Evolutionary conservation across 2,329 filamentous ascomycete species (phyloP).

Genomic region (Sporothrix variecibatus): DNA sequence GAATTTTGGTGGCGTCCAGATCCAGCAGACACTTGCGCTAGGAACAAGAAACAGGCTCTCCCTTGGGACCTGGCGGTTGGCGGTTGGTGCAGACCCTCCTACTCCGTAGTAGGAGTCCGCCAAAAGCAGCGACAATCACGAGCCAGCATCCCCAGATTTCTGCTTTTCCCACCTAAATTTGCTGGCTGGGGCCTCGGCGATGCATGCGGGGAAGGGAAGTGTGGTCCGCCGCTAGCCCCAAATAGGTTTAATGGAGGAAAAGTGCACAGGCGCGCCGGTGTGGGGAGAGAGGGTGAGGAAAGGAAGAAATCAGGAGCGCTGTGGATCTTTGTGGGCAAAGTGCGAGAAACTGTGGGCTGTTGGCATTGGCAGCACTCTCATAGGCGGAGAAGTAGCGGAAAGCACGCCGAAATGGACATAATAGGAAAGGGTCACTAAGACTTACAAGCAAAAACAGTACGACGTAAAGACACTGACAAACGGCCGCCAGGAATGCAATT

Average conservation of each 20-base stretch:
- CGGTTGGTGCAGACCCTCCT: neutral
- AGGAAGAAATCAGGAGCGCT: neutral
- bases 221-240: conserved; percentile 8
- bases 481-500: neutral
- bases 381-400: neutral
- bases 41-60: neutral
- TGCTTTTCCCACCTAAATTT: neutral
- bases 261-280: neutral
- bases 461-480: neutral
- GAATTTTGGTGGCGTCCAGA: neutral
- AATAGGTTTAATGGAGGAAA: neutral
- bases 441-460: neutral
- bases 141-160: conserved; percentile 12
- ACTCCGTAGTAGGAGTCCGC: no score
- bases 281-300: neutral
- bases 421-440: neutral
- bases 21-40: neutral
- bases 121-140: conserved; percentile 6
- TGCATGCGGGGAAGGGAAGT: conserved; percentile 17
- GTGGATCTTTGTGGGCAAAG: neutral
- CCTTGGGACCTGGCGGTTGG: neutral
- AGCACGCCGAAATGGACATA: neutral
- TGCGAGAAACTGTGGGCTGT: neutral
- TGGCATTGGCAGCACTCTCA: neutral
- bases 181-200: conserved; percentile 11